phyloP scores from a whole-genome alignment of 2,329 filamentous ascomycete species.

The Penicillium sp. region DNA sequence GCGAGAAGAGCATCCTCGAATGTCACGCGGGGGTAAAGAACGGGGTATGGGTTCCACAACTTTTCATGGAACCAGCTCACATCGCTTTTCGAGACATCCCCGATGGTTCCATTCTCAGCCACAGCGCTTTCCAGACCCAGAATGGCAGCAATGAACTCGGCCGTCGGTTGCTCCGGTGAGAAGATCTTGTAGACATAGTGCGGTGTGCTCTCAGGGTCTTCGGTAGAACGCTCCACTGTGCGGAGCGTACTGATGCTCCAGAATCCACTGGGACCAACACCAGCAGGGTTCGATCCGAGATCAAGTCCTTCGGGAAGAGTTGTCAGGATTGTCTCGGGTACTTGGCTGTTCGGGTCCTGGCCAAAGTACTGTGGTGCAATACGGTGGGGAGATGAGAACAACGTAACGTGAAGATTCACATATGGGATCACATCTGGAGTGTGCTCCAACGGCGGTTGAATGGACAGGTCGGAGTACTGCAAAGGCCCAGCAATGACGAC shows the following conservation, averaged over 20 bases:
- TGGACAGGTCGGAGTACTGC: constrained; percentile 73
- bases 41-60: constrained; percentile 82
- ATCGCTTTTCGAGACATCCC: constrained; percentile 39
- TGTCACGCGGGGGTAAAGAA: constrained; percentile 77
- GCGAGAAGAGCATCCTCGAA: constrained; percentile 79
- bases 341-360: constrained; percentile 50
- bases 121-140: constrained; percentile 46
- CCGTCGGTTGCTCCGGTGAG: constrained; percentile 54
- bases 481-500: constrained; percentile 81
- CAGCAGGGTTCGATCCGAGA: constrained; percentile 45
- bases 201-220: constrained; percentile 18
- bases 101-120: constrained; percentile 30
- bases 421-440: constrained; percentile 81
- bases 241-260: constrained; percentile 80
- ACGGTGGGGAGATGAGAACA: constrained; percentile 77
- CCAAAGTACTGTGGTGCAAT: constrained; percentile 75
- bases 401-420: constrained; percentile 81
- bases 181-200: constrained; percentile 70
- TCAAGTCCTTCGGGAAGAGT: constrained; percentile 65
- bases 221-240: constrained; percentile 60
- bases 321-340: constrained; percentile 78
- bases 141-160: constrained; percentile 51
- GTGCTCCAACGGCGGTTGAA: constrained; percentile 46
- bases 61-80: constrained; percentile 79
- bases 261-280: constrained; percentile 74